These are phyloP conservation scores for Boletus edulis DNA, from an alignment of 768 basidiomycete species.

Conservation along the genomic window DNA sequence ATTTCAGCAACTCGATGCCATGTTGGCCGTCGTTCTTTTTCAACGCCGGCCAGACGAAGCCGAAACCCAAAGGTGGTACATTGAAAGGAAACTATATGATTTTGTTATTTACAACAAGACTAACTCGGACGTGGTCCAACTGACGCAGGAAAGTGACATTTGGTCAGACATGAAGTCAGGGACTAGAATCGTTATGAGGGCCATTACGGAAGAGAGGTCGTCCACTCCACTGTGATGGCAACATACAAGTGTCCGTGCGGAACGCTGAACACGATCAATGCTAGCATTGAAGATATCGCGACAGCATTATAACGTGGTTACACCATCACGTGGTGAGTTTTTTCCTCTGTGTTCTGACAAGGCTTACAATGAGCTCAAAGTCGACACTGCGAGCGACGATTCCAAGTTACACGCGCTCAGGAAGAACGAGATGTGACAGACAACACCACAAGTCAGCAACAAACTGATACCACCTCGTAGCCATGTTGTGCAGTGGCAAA, in stretches of 20 bases:
- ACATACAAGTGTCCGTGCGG: slow-evolving; percentile 3
- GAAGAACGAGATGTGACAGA: not conserved
- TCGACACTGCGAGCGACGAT: not conserved
- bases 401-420: not conserved
- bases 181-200: slow-evolving; percentile 1
- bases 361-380: not conserved
- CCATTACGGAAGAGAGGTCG: not conserved
- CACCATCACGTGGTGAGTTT: slow-evolving; percentile 1
- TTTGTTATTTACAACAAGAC: not conserved
- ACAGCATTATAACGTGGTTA: not conserved
- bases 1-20: not conserved
- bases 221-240: not conserved
- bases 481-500: not conserved
- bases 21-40: not conserved
- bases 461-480: too few species aligned
- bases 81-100: not conserved
- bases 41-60: not conserved
- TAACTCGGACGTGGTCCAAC: not conserved
- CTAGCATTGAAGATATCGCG: not conserved
- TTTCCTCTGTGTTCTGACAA: not conserved
- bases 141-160: not conserved
- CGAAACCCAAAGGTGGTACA: slow-evolving; percentile 1
- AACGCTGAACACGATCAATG: not conserved
- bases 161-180: not conserved
- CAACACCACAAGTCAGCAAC: not conserved